Percentiles rank a stretch among this genome's conserved stretches.
Conservation (phyloP, 1,284 basidiomycete species). For the Rhodotorula sp. region DNA sequence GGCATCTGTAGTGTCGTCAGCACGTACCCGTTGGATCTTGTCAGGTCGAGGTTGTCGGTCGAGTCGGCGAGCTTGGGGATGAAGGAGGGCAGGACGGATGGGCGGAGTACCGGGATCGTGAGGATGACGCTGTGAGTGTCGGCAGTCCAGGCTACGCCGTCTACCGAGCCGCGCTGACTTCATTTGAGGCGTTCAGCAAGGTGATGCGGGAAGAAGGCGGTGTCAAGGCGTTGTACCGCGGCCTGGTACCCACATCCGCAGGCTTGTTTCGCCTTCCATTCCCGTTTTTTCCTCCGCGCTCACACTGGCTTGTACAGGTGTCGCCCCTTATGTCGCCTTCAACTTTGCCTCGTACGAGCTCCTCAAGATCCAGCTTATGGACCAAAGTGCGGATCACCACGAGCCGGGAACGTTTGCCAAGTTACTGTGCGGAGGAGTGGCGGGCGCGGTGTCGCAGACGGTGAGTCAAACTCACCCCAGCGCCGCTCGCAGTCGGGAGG, state of each 20-base stretch:
- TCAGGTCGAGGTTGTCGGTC: conserved; percentile 49
- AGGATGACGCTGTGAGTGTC: conserved; percentile 45
- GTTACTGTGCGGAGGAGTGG: conserved; percentile 56
- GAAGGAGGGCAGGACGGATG: conserved; percentile 22
- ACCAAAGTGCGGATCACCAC: conserved; percentile 13
- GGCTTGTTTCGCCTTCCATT: not conserved
- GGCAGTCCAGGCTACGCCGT: too few relatives aligned
- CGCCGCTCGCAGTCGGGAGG: too few relatives aligned
- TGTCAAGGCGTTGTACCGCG: conserved; percentile 49
- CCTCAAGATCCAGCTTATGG: conserved; percentile 40
- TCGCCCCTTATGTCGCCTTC: conserved; percentile 42
- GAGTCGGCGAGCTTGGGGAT: conserved; percentile 41
- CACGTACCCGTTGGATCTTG: conserved; percentile 49
- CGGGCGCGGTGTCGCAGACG: conserved; percentile 77
- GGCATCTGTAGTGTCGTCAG: conserved; percentile 42
- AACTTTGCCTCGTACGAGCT: conserved; percentile 44
- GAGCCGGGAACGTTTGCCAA: conserved; percentile 43
- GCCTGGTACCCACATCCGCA: conserved; percentile 48
- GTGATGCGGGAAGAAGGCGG: conserved; percentile 52
- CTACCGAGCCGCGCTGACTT: not conserved
- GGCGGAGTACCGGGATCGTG: conserved; percentile 47
- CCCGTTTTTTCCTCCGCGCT: not conserved
- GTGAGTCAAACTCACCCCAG: conserved; percentile 3
- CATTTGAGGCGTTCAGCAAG: conserved; percentile 24
- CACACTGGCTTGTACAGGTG: not conserved